Evolutionary conservation across 2,329 filamentous ascomycete genomes (phyloP), one percentile per base, ranked within the genome.

Genomic region (Cladophialophora exuberans): DNA sequence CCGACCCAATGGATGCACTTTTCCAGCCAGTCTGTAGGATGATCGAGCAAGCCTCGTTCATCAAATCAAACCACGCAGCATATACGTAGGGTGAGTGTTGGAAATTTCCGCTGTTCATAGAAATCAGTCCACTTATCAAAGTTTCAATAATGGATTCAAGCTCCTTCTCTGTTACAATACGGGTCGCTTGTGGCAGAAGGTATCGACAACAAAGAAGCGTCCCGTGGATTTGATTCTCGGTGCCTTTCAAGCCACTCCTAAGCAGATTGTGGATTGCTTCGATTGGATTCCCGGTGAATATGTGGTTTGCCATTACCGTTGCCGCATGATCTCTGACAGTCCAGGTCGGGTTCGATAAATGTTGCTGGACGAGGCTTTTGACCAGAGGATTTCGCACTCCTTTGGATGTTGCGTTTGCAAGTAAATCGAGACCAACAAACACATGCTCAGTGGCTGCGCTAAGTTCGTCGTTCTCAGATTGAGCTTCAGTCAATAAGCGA

Each of bases 301-400:
- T 17, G 17, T 45, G 47, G 18, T 33, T 54, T 2, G 55, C 56
- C 17, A 62, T 36, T 13, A 64, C 42, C 41, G 73, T 68, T 15
- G 75, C 75, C 15, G 75, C 73, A 47, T 77, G 75, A 47, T 77
- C 75, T 52, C 75, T 67, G 25, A 78, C 72, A 10, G 72, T 70
- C 75, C 75, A 77, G 13, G 75, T 71, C 1, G 70, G 67, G 54
- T 73, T 75, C 25, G 69, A 69, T n/a, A 76, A 61, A 31, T 77
- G 72, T 33, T 65, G 64, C 3, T 65, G 53, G 13, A 75, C 69
- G 9, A 73, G 59, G 3, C 48, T 58, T 15, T 66, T 68, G 6
- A 76, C 57, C 45, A 67, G 61, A 5, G 56, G 54, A 41, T 73
- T 69, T 20, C 70, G 67, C 2, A 65, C 62, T n/a, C 67, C 68